Evolutionary conservation across 2,329 filamentous ascomycete genomes (phyloP).

Genomic region (Emergomyces orientalis): DNA sequence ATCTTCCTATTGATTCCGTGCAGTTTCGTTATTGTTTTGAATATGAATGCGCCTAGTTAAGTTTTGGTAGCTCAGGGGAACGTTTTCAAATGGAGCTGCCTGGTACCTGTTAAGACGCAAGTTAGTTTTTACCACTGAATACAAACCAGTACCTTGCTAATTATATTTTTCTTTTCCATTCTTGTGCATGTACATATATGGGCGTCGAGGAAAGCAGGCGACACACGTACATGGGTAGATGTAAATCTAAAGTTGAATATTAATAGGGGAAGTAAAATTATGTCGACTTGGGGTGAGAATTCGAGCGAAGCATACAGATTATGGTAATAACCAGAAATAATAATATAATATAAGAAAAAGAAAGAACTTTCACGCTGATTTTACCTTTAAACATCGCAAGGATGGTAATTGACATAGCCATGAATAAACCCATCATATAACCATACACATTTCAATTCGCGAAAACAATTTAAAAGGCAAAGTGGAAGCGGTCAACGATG

Average conservation of each 20-base stretch:
- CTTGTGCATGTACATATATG: not conserved
- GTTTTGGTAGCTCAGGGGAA: not conserved
- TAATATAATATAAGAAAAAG: not conserved
- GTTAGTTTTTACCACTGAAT: not conserved
- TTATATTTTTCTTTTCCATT: not conserved
- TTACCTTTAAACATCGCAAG: not conserved
- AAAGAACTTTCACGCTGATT: not conserved
- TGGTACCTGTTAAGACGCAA: not conserved
- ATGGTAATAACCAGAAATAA: not conserved
- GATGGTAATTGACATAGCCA: not conserved
- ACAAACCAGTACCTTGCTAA: not conserved
- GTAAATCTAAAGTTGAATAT: not conserved
- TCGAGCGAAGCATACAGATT: not conserved
- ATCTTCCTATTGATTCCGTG: not conserved
- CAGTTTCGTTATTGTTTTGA: not conserved
- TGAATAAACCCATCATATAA: conserved; percentile 1
- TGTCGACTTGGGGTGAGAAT: not conserved
- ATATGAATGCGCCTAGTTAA: not conserved
- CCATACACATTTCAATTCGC: conserved; percentile 1
- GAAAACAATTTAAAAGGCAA: not conserved
- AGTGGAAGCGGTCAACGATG: not conserved
- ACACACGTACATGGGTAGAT: not conserved
- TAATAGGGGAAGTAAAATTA: not conserved
- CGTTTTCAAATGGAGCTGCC: not conserved
- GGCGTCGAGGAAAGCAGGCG: not conserved